These are phyloP conservation scores for Chimonanthus praecox DNA, from an alignment of 164 flowering plant genomes.

Conservation along the genomic window DNA sequence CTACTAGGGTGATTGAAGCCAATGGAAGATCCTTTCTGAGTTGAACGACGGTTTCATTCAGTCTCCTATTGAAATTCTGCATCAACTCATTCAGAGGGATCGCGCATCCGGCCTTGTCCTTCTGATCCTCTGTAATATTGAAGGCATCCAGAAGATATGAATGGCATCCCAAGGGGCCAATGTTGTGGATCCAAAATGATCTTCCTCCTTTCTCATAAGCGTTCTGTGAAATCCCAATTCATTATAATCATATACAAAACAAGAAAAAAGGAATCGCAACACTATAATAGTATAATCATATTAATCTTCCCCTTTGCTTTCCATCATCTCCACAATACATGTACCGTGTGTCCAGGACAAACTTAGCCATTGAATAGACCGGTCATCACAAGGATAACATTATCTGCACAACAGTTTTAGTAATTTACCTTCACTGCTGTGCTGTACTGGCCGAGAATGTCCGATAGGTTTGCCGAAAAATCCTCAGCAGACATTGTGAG, in stretches of 20 bases:
- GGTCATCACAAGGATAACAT: too few relatives aligned
- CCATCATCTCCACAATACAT: too few relatives aligned
- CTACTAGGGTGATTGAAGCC: slow-evolving; percentile 47
- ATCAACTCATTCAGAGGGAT: slow-evolving; percentile 39
- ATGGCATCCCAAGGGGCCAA: slow-evolving; percentile 56
- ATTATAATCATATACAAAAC: not conserved
- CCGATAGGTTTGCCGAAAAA: slow-evolving; percentile 36
- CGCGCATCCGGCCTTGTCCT: slow-evolving; percentile 47
- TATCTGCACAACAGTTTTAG: not conserved
- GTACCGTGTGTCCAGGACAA: too few relatives aligned
- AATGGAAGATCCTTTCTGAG: slow-evolving; percentile 33
- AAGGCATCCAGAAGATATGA: slow-evolving; percentile 31
- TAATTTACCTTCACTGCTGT: slow-evolving; percentile 29
- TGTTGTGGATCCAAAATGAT: slow-evolving; percentile 58
- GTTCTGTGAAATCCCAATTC: slow-evolving; percentile 11
- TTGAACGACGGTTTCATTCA: slow-evolving; percentile 32
- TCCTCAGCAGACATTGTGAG: slow-evolving; percentile 31
- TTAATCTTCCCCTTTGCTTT: not conserved
- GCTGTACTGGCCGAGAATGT: slow-evolving; percentile 33
- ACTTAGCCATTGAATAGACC: too few relatives aligned
- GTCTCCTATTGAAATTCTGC: slow-evolving; percentile 31
- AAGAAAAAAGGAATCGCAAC: not conserved
- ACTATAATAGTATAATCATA: not conserved
- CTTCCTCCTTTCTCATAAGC: slow-evolving; percentile 42
- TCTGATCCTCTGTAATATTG: slow-evolving; percentile 18